phyloP scores from a whole-genome alignment of 495 filamentous ascomycete genomes.

The Tuber calosporum region DNA sequence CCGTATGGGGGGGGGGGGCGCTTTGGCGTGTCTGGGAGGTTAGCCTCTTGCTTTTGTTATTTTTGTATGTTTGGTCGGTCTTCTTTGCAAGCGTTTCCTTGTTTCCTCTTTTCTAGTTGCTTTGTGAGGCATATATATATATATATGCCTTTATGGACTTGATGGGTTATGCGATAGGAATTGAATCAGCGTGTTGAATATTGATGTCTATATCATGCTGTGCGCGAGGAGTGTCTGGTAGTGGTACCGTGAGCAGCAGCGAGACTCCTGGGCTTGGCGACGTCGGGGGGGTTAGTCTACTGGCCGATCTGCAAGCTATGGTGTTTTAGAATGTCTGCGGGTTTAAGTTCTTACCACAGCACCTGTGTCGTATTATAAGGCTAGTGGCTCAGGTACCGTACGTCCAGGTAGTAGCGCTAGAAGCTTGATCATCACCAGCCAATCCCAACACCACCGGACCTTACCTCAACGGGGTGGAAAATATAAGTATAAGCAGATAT shows the following conservation, averaged over 20 bases:
- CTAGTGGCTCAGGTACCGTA: neutral
- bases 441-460: no score
- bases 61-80: neutral
- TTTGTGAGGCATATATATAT: neutral
- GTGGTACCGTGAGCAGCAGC: no score
- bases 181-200: neutral
- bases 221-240: neutral
- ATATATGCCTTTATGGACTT: neutral
- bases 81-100: neutral
- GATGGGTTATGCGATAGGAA: neutral
- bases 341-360: neutral
- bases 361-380: neutral
- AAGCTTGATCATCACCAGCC: no score
- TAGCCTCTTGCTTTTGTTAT: neutral
- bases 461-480: no score
- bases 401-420: neutral
- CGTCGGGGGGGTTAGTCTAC: no score
- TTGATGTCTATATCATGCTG: neutral
- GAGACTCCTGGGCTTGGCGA: no score
- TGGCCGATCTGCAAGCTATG: neutral
- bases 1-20: neutral
- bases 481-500: no score
- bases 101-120: neutral
- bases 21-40: slow-evolving; percentile 1
- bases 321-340: neutral